phyloP scores from a whole-genome alignment of 805 yeast species.

The Candida fluviatilis region DNA sequence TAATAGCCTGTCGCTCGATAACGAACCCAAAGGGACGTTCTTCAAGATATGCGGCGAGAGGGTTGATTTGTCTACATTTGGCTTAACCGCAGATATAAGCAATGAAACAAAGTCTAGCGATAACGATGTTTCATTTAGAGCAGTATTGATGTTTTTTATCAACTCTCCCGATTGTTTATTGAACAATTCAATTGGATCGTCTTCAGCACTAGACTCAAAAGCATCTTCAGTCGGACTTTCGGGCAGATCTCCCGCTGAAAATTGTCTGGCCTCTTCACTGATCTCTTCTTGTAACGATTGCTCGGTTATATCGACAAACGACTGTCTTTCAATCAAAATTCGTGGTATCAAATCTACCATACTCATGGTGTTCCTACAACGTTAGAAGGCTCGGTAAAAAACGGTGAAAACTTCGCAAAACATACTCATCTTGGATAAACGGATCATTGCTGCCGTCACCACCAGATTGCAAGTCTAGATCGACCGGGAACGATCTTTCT shows the following conservation, averaged over 20 bases:
- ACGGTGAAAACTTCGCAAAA: conserved; percentile 5
- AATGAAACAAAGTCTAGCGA: conserved; percentile 85
- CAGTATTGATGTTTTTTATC: conserved; percentile 50
- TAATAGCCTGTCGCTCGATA: conserved; percentile 46
- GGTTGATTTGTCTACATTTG: conserved; percentile 81
- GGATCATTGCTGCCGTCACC: conserved; percentile 33
- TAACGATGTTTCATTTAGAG: conserved; percentile 84
- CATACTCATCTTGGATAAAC: conserved; percentile 38
- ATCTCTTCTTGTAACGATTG: conserved; percentile 47
- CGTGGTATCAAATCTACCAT: conserved; percentile 55
- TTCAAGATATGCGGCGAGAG: conserved; percentile 82
- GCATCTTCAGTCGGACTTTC: conserved; percentile 11
- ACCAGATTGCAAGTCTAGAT: conserved; percentile 8
- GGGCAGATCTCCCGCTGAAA: conserved; percentile 3
- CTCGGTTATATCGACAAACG: conserved; percentile 58
- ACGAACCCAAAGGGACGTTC: conserved; percentile 70
- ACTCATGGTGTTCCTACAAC: conserved; percentile 36
- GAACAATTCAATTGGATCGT: conserved; percentile 36
- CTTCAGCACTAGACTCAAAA: conserved; percentile 14
- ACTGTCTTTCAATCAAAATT: conserved; percentile 54
- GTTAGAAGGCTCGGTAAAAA: conserved; percentile 10
- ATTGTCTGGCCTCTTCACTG: conserved; percentile 12
- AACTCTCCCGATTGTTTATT: conserved; percentile 50
- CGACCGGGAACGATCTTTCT: conserved; percentile 1
- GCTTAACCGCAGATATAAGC: conserved; percentile 73